Evolutionary conservation across 768 basidiomycete genomes (phyloP), one percentile per base, ranked within the genome.

Genomic region (Tylopilus subfusipes): DNA sequence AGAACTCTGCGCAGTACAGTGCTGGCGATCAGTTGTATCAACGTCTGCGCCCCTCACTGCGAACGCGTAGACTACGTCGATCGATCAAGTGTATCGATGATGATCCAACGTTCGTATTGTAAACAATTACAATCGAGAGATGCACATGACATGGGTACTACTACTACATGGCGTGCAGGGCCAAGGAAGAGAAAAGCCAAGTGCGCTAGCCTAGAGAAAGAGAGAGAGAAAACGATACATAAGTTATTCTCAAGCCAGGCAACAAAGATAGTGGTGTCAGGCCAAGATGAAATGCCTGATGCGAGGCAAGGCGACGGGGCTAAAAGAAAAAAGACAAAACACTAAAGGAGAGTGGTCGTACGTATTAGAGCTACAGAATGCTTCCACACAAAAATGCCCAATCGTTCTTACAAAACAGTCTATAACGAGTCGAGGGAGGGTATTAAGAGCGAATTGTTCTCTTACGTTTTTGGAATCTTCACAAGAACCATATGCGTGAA

Each of bases 301-400:
- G 50, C 18, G 25, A 43, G 52, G 39, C 43, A 5, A 52, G 31
- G 27, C 34, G 19, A n/a, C n/a, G n/a, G n/a, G n/a, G n/a, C n/a
- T n/a, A 39, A 18, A 27, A 22, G 25, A 49, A 31, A 24, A 38
- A 27, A 46, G 42, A 38, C n/a, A 19, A 18, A 30, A 42, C n/a
- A 33, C 38, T 54, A 51, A 64, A 66, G 45, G 61, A 59, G 60
- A 40, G 61, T 63, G 61, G 54, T 56, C 40, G 59, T 59, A 54
- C 36, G 52, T 52, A 53, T 64, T 70, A 71, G 61, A 42, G 68
- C 65, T 71, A 69, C 69, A 71, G 21, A 34, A 48, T 48, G 45
- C 34, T 60, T 55, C 50, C 54, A 56, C 61, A 58, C 54, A 54
- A 46, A 22, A n/a, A 52, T 63, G 56, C 59, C 48, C 56, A 50